Percentiles rank a stretch among this genome's conserved stretches.
Evolutionary conservation across 257 asterid genomes (phyloP).

Genomic region (Salvia splendens): DNA sequence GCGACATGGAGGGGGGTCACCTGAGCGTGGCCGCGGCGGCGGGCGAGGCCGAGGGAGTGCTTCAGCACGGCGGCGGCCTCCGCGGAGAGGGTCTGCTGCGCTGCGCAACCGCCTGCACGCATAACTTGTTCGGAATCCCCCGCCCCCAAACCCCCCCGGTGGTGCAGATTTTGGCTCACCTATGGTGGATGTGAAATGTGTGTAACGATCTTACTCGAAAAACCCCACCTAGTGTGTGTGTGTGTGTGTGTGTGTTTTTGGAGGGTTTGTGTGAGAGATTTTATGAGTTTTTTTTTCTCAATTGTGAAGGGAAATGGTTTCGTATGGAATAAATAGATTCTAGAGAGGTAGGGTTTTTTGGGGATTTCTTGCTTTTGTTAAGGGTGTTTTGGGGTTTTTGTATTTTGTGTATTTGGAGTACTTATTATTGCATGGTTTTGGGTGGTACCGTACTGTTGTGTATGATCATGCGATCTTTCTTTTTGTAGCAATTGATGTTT

Average conservation of each 20-base stretch:
- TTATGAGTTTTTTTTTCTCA: neutral
- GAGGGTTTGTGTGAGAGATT: neutral
- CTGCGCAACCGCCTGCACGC: constrained; percentile 78
- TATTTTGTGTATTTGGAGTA: too few relatives aligned
- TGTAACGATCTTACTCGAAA: neutral
- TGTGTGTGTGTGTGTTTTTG: neutral
- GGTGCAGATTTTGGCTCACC: neutral
- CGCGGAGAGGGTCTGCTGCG: constrained; percentile 87
- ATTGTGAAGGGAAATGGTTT: too few relatives aligned
- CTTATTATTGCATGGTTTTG: too few relatives aligned
- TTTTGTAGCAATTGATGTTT: too few relatives aligned
- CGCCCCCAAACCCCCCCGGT: constrained; percentile 56
- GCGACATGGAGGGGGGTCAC: constrained; percentile 91
- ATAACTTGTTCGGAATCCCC: constrained; percentile 56
- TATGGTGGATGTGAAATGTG: too few relatives aligned
- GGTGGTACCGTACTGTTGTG: too few relatives aligned
- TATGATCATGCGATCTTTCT: too few relatives aligned
- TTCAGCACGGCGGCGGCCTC: constrained; percentile 91
- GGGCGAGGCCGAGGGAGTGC: constrained; percentile 76
- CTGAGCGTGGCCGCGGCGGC: constrained; percentile 90
- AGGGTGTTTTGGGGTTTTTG: too few relatives aligned
- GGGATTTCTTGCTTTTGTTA: too few relatives aligned
- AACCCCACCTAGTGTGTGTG: neutral
- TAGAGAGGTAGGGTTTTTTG: too few relatives aligned
- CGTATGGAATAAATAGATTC: too few relatives aligned